Evolutionary conservation across 768 basidiomycete genomes (phyloP), one percentile per base, ranked within the genome.

Genomic region (Daedaleopsis nitida): DNA sequence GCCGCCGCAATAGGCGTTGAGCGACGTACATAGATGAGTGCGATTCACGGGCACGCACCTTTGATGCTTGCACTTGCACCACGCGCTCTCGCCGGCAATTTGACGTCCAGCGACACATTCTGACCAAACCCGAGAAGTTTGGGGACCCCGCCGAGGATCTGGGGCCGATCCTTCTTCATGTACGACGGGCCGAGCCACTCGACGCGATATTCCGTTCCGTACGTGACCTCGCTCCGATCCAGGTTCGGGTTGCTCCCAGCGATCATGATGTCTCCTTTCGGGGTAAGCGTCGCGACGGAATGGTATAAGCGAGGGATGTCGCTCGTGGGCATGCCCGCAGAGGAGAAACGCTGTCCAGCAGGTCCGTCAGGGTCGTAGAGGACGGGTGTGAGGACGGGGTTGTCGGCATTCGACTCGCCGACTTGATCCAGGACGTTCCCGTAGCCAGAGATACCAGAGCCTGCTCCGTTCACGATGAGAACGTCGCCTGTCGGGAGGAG

Each of bases 161-260:
- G 69, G 6, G 90, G 94, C 37, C 93, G 81, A 13, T 80, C 69
- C 66, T 73, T 74, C 24, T 73, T 71, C 85, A 91, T 86, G 70
- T 96, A 98, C 27, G 90, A 88, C 0, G 96, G 96, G 55, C 80
- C 81, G 65, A 96, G 79, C 82, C 88, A 87, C 71, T 97, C 95
- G 35, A 94, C 89, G 52, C 93, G 81, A 71, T 96, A 96, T 72
- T 96, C 92, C 17, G 93, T 94, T 34, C 87, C 86, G 70, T 90
- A 95, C 69, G 78, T 77, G 44, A 83, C 66, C 66, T 85, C 87
- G 66, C 87, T 91, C 55, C 89, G 77, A 72, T 93, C 91, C 60
- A 92, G 72, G 72, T 93, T 93, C 24, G 92, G 92, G 68, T 92
- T 93, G 61, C 90, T 91, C 37, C 91, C 91, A 19, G 91, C 86